Conservation (phyloP, 441 rosid species). For the Omphalea diandra region DNA sequence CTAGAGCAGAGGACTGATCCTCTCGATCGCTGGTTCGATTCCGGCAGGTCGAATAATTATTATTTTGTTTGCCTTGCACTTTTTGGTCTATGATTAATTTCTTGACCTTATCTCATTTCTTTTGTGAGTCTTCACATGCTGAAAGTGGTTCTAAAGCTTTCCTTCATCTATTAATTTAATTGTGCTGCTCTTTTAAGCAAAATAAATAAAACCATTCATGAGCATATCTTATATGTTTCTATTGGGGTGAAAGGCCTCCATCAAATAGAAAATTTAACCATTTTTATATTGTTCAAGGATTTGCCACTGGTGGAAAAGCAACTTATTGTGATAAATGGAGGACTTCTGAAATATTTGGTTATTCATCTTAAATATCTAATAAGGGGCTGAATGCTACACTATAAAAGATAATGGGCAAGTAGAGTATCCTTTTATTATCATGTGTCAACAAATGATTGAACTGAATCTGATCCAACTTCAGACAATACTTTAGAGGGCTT, state of each 20-base stretch:
- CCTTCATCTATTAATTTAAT: not conserved
- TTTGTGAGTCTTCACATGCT: not conserved
- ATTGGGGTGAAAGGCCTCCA: not conserved
- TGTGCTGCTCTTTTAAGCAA: not conserved
- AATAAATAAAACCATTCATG: not conserved
- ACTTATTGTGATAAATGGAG: not conserved
- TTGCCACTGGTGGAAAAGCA: not conserved
- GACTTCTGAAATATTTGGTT: not conserved
- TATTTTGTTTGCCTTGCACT: not conserved
- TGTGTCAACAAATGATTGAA: not conserved
- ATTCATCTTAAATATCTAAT: not conserved
- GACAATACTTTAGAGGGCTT: not conserved
- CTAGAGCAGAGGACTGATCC: slow-evolving; percentile 36
- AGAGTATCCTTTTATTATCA: not conserved
- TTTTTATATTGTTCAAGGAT: not conserved
- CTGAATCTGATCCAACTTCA: slow-evolving; percentile 3
- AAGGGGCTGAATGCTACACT: not conserved
- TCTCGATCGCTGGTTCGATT: slow-evolving; percentile 31
- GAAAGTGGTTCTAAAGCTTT: not conserved
- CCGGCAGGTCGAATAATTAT: slow-evolving; percentile 25
- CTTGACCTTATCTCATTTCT: not conserved
- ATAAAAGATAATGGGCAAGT: not conserved
- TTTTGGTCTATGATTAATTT: not conserved
- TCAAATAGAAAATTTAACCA: not conserved
- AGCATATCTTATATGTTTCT: not conserved